Base-by-base conservation (phyloP, 73 alveolate genomes). In the Paramecium sexaurelia region DNA sequence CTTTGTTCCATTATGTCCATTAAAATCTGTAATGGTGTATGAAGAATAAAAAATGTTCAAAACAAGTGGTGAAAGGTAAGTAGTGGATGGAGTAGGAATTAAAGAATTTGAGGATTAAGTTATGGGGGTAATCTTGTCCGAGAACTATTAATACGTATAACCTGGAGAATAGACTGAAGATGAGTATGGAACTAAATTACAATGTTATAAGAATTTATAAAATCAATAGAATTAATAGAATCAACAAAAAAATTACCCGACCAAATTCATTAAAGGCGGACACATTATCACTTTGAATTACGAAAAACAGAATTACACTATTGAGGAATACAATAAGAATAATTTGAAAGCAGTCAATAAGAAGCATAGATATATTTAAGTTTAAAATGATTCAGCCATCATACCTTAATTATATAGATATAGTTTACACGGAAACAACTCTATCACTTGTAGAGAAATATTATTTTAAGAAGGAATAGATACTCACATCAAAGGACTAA, bases 221-320 rank as follows among this genome's bases (percentile, higher is more conserved):
- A 51, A n/a, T 10, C 17, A 19, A 10, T n/a, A 61, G 17, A 17
- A n/a, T n/a, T 4, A 17, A n/a, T 61, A 61, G 37, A 73, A 29
- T 66, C 43, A 26, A 29, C 24, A 66, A 22, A 37, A 73, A 26
- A 27, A 37, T 13, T 32, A 37, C 3, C 67, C 67, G 5, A 17
- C 22, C 9, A 73, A 73, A 73, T 73, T 73, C 32, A 37, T 73
- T n/a, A 73, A 73, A 10, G 87, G 87, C 5, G 87, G 45, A 73
- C 55, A 32, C 8, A 37, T 73, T 1, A 20, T 73, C 7, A 35
- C 87, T 1, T 15, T 73, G 22, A 8, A 11, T 35, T 73, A 73
- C 15, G 55, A 35, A 32, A 3, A 17, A 36, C 5, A 35, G 55
- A 73, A 73, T 29, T 73, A 73, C 56, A 32, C n/a, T 8, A 29